Conservation (phyloP, 1,284 basidiomycete genomes). For the Irpex lacteus region DNA sequence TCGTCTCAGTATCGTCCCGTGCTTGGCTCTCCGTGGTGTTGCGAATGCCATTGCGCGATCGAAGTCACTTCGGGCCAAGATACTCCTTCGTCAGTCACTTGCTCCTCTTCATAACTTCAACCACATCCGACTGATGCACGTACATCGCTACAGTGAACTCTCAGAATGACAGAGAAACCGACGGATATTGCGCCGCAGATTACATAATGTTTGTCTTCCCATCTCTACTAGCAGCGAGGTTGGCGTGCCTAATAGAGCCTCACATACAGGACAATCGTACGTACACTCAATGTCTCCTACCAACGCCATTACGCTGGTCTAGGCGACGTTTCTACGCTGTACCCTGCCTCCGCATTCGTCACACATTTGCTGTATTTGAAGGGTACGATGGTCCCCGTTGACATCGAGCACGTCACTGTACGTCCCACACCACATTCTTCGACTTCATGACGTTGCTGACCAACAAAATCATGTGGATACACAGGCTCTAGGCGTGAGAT, state of each 20-base stretch:
- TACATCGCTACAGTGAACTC: constrained; percentile 66
- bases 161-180: constrained; percentile 89
- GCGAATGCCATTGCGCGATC: constrained; percentile 80
- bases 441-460: constrained; percentile 3
- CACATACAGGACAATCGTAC: constrained; percentile 57
- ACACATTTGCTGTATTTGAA: constrained; percentile 83
- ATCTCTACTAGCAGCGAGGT: background rate
- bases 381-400: constrained; percentile 59
- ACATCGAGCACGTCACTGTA: constrained; percentile 61
- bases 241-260: no score
- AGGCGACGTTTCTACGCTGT: constrained; percentile 57
- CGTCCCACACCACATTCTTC: constrained; percentile 24
- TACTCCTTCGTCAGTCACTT: constrained; percentile 69
- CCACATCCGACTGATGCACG: constrained; percentile 7
- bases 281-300: constrained; percentile 68
- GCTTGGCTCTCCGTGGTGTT: constrained; percentile 83
- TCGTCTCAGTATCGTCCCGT: constrained; percentile 74
- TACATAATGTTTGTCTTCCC: constrained; percentile 62
- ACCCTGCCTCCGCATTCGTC: constrained; percentile 72
- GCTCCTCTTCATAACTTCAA: background rate
- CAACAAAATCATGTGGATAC: constrained; percentile 8
- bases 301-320: constrained; percentile 42
- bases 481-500: constrained; percentile 62
- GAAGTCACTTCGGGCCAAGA: constrained; percentile 70
- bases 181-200: constrained; percentile 80